Base-by-base conservation (phyloP, 208 protist genomes). In the Acanthamoeba triangularis region DNA sequence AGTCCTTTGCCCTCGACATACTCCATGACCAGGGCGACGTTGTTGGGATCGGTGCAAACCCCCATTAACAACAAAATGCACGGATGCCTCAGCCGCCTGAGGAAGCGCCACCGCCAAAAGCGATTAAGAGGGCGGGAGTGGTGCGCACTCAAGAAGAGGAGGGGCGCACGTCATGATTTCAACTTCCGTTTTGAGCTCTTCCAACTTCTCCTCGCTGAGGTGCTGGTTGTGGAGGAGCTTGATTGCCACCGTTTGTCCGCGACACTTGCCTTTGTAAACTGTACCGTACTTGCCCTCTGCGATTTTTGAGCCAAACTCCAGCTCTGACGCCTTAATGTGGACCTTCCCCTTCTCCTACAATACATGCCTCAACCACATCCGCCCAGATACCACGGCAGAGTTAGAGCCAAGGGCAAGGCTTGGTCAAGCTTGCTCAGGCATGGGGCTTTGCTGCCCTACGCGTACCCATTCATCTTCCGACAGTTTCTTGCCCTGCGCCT, bases 211-310 rank as follows among this genome's bases (percentile, higher is more conserved):
- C 16, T 67, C 82, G 82, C 82, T 90, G 82, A 90, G 82, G 56
- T 90, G 82, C 56, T 90, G 82, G 52, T 90, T 90, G 35, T 90
- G 82, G 82, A 90, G 82, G 33, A 90, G 37, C 82, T 90, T 90
- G 47, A 90, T 90, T 7, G 82, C 82, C 82, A 90, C 82, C 25
- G 82, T 90, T 65, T 90, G 82, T 5, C 82, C 82, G 16, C 82
- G 47, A 18, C 82, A 90, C 28, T 90, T 90, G 20, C 82, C 82
- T 47, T 90, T 90, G 82, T 90, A 90, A 18, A 90, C 82, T 6
- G 82, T 90, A 41, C 82, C 82, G 47, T 90, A 90, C 82, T 90
- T 90, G 52, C 82, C 82, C 28, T 90, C 82, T 1, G 82, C 82
- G 37, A 90, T 90, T 47, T 90, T 90, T 25, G 82, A 67, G 25